Conservation (phyloP, 2,329 filamentous ascomycete species). For the Phialophora chinensis region DNA sequence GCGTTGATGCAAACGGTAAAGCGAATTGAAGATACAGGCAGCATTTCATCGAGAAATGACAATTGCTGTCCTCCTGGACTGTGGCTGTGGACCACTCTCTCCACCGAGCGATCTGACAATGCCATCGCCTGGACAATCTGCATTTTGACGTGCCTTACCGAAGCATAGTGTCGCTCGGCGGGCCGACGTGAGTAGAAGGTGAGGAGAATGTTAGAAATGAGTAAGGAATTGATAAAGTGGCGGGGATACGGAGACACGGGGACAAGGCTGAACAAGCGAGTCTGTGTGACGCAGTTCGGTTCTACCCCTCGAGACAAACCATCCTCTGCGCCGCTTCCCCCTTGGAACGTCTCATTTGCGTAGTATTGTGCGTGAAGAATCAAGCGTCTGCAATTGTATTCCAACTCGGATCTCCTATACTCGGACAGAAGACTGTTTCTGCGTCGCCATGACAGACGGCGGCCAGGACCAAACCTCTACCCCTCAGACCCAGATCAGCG, state of each 20-base stretch:
- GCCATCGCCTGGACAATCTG: neutral
- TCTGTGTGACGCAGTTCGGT: neutral
- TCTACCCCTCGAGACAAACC: too few relatives aligned
- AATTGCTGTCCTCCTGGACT: too few relatives aligned
- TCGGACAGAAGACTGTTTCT: neutral
- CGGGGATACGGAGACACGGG: neutral
- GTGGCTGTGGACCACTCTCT: neutral
- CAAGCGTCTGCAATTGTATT: neutral
- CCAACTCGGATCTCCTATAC: neutral
- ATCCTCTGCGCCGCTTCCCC: neutral
- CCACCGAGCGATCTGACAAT: neutral
- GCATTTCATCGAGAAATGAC: too few relatives aligned
- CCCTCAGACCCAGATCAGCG: constrained; percentile 13
- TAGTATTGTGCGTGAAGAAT: neutral
- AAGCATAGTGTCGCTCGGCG: neutral
- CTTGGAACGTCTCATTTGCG: neutral
- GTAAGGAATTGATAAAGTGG: neutral
- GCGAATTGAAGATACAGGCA: too few relatives aligned
- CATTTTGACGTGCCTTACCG: neutral
- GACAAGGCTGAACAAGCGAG: neutral
- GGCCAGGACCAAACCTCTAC: constrained; percentile 16
- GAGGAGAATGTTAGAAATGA: neutral
- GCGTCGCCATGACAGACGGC: constrained; percentile 23
- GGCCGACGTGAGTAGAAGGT: neutral
- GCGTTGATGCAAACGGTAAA: too few relatives aligned